Percentiles rank a stretch among this genome's conserved stretches.
These are phyloP conservation scores for Suillus subaureus DNA, from an alignment of 768 basidiomycete genomes.

Conservation along the genomic window DNA sequence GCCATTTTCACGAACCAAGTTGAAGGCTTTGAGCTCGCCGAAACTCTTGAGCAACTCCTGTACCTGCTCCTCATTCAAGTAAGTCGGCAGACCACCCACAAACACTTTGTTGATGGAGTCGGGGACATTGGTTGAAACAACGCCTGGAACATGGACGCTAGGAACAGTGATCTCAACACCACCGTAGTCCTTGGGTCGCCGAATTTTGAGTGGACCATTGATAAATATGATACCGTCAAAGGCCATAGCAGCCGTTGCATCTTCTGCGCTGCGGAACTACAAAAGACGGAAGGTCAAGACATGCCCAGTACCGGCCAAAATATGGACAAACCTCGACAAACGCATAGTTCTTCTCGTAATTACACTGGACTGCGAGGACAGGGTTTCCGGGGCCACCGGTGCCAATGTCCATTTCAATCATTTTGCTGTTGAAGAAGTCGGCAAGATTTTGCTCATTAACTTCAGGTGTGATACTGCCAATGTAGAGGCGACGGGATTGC, in stretches of 20 bases:
- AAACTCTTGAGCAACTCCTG: conserved; percentile 97
- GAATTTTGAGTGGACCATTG: conserved; percentile 94
- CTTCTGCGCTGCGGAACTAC: conserved; percentile 97
- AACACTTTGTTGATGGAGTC: conserved; percentile 99
- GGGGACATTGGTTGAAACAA: conserved; percentile 95
- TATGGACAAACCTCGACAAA: conserved; percentile 82
- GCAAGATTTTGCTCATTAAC: conserved; percentile 92
- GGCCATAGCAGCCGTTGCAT: conserved; percentile 95
- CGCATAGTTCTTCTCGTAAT: conserved; percentile 98
- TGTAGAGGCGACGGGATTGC: conserved; percentile 93
- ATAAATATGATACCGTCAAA: conserved; percentile 98
- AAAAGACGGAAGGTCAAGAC: conserved; percentile 17
- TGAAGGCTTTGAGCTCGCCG: conserved; percentile 97
- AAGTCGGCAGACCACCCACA: conserved; percentile 92
- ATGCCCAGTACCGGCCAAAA: conserved; percentile 2
- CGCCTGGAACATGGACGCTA: conserved; percentile 86
- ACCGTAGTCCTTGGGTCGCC: conserved; percentile 96
- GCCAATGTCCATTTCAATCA: conserved; percentile 89
- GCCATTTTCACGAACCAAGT: conserved; percentile 92
- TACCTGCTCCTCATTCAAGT: conserved; percentile 97
- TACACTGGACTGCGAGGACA: conserved; percentile 92
- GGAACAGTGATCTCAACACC: conserved; percentile 67
- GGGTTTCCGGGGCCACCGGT: conserved; percentile 86
- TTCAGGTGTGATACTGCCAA: conserved; percentile 94
- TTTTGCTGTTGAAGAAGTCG: conserved; percentile 95